phyloP scores from a whole-genome alignment of 176 grass and related monocot genomes.

The Lolium rigidum region DNA sequence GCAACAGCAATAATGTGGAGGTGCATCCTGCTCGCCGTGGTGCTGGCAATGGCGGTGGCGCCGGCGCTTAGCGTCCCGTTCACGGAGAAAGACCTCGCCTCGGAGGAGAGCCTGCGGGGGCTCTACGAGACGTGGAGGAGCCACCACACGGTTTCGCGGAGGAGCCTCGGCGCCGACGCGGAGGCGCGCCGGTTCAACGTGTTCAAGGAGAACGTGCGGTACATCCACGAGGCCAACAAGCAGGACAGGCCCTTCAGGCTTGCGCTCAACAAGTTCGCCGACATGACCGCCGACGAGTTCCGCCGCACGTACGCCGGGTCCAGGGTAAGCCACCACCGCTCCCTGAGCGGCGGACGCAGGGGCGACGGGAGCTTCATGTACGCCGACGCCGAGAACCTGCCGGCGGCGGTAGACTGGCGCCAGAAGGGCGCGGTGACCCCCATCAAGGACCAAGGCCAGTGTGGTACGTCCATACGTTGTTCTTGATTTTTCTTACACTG shows the following conservation, averaged over 20 bases:
- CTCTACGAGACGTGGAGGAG: conserved; percentile 72
- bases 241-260: conserved; percentile 62
- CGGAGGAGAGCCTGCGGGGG: conserved; percentile 58
- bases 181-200: conserved; percentile 52
- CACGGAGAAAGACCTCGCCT: conserved; percentile 55
- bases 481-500: not conserved
- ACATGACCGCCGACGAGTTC: conserved; percentile 81
- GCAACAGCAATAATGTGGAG: not conserved
- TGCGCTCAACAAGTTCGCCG: conserved; percentile 83
- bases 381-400: conserved; percentile 24
- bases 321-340: conserved; percentile 30
- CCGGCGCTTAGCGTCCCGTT: conserved; percentile 41
- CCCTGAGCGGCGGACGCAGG: conserved; percentile 14
- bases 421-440: conserved; percentile 64
- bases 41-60: not conserved
- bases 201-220: conserved; percentile 77
- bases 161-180: not conserved
- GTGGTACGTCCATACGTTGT: conserved; percentile 43
- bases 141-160: conserved; percentile 43
- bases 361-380: conserved; percentile 45
- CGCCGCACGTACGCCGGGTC: conserved; percentile 55
- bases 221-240: conserved; percentile 69
- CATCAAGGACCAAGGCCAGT: conserved; percentile 89
- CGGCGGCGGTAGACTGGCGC: conserved; percentile 67
- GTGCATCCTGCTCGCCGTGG: not conserved